Conservation (phyloP, 2,329 filamentous ascomycete genomes). For the Aciculosporium take region DNA sequence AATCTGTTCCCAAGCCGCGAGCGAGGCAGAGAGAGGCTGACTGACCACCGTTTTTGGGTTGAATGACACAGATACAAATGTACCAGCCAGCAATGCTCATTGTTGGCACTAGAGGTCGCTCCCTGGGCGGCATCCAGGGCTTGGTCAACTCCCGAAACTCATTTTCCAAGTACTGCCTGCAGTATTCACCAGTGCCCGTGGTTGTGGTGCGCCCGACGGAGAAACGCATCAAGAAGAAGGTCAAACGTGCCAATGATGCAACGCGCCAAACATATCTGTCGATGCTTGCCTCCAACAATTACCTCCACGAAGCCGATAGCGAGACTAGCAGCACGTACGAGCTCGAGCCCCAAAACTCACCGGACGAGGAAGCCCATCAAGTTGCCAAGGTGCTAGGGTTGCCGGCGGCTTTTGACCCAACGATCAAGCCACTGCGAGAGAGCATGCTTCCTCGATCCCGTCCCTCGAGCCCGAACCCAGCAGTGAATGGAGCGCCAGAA, state of each 20-base stretch:
- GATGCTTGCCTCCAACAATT: conserved; percentile 53
- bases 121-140: conserved; percentile 72
- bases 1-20: too few relatives aligned
- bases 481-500: conserved; percentile 9
- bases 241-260: conserved; percentile 67
- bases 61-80: conserved; percentile 55
- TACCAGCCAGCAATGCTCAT: conserved; percentile 86
- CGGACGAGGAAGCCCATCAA: conserved; percentile 49
- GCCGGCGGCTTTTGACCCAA: conserved; percentile 48
- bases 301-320: conserved; percentile 44
- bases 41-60: conserved; percentile 1
- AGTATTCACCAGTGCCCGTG: conserved; percentile 84
- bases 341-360: conserved; percentile 38
- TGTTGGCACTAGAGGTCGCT: conserved; percentile 76
- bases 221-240: conserved; percentile 80
- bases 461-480: conserved; percentile 8
- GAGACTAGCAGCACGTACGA: conserved; percentile 38
- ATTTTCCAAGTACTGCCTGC: conserved; percentile 87
- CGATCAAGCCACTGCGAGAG: conserved; percentile 40
- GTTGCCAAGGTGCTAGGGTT: conserved; percentile 50
- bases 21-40: conserved; percentile 5
- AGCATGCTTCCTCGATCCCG: conserved; percentile 12
- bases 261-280: conserved; percentile 60
- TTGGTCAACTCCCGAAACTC: conserved; percentile 65
- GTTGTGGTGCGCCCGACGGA: conserved; percentile 80